Evolutionary conservation across 2,329 filamentous ascomycete genomes (phyloP).

Genomic region (Blastomyces gilchristii): DNA sequence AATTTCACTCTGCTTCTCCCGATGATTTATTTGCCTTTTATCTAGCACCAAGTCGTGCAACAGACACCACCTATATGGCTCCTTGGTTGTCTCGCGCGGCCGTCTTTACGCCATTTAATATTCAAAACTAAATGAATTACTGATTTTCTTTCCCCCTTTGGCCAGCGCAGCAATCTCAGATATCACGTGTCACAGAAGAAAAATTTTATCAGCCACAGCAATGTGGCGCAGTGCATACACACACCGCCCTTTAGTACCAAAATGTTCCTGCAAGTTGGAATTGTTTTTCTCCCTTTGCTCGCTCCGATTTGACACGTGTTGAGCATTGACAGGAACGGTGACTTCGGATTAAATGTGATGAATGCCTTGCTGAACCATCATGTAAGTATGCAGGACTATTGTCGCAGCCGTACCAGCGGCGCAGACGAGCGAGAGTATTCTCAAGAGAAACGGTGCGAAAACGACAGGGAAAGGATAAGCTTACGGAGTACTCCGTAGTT

Average conservation of each 20-base stretch:
- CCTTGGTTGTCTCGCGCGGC: neutral
- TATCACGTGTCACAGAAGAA: neutral
- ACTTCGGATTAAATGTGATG: neutral
- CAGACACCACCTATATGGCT: neutral
- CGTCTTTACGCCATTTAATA: neutral
- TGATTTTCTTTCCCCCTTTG: neutral
- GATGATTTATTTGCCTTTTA: neutral
- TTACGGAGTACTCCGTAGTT: neutral
- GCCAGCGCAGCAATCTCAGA: neutral
- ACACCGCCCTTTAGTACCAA: neutral
- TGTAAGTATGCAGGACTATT: neutral
- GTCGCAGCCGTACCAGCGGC: neutral
- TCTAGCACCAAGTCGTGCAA: neutral
- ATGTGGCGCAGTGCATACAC: conserved; percentile 1
- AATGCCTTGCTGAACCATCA: neutral
- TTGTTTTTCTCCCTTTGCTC: neutral
- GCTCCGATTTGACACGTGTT: conserved; percentile 2
- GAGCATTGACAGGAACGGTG: neutral
- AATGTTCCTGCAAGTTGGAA: neutral
- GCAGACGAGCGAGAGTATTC: neutral
- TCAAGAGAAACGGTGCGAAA: neutral
- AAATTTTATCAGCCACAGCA: neutral
- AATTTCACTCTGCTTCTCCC: neutral
- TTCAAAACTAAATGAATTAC: neutral
- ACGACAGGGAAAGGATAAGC: neutral